These are phyloP conservation scores for Leucocoprinus leucothites DNA, from an alignment of 768 basidiomycete species.

Conservation along the genomic window DNA sequence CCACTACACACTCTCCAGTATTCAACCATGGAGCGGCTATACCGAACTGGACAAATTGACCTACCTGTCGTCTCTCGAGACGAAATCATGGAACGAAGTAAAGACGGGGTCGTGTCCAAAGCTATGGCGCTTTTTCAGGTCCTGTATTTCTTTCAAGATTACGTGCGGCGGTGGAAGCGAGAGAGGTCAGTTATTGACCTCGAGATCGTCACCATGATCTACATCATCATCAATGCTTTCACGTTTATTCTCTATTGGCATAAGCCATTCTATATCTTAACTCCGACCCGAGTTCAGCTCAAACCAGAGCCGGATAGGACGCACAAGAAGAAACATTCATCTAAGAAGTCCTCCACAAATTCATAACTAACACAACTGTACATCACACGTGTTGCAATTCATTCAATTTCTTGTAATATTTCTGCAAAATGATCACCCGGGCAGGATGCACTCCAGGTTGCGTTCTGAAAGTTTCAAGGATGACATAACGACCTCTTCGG, in stretches of 20 bases:
- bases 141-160: conserved; percentile 12
- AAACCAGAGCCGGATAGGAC: conserved; percentile 9
- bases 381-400: neutral
- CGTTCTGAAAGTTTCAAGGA: too few species aligned
- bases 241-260: conserved; percentile 12
- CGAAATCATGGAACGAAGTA: conserved; percentile 12
- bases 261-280: conserved; percentile 11
- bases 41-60: conserved; percentile 10
- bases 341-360: neutral
- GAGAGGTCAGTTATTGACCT: conserved; percentile 12
- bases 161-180: conserved; percentile 13
- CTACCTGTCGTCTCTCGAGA: conserved; percentile 6
- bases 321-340: conserved; percentile 7
- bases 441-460: too few species aligned
- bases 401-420: too few species aligned
- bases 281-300: conserved; percentile 8
- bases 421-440: too few species aligned
- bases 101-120: conserved; percentile 12
- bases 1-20: conserved; percentile 12
- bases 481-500: conserved; percentile 16
- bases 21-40: conserved; percentile 10
- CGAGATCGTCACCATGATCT: conserved; percentile 11
- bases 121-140: conserved; percentile 13
- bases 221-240: conserved; percentile 11
- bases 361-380: conserved; percentile 4